These are phyloP conservation scores for Adansonia grandidieri DNA, from an alignment of 441 rosid genomes.

Conservation along the genomic window DNA sequence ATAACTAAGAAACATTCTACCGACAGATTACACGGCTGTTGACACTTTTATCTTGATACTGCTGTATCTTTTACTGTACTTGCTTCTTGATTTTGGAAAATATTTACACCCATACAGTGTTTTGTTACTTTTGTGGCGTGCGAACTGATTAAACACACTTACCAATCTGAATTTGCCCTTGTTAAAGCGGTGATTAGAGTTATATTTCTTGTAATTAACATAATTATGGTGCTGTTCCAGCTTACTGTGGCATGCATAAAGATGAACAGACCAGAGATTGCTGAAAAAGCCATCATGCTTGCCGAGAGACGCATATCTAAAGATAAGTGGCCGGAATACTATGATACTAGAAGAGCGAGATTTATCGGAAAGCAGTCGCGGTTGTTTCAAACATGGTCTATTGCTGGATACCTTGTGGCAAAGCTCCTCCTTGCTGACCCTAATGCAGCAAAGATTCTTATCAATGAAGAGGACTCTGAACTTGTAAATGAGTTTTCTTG, in stretches of 20 bases:
- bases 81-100: not conserved
- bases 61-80: conserved; percentile 3
- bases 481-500: conserved; percentile 61
- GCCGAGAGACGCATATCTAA: conserved; percentile 58
- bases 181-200: not conserved
- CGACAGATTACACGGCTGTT: no score
- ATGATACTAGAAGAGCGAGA: conserved; percentile 64
- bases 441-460: conserved; percentile 58
- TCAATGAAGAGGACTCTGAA: conserved; percentile 60
- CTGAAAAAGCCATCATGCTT: conserved; percentile 58
- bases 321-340: conserved; percentile 79
- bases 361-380: conserved; percentile 67
- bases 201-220: not conserved
- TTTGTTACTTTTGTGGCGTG: not conserved
- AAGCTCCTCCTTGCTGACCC: conserved; percentile 64
- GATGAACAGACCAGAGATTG: conserved; percentile 71
- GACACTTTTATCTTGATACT: not conserved
- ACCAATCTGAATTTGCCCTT: not conserved
- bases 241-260: conserved; percentile 69
- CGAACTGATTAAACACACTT: not conserved
- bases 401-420: conserved; percentile 69
- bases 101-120: not conserved
- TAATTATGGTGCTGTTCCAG: conserved; percentile 36
- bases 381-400: conserved; percentile 71
- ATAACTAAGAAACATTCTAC: no score